phyloP scores from a whole-genome alignment of 805 yeast genomes.

The Teunomyces gatunensis region DNA sequence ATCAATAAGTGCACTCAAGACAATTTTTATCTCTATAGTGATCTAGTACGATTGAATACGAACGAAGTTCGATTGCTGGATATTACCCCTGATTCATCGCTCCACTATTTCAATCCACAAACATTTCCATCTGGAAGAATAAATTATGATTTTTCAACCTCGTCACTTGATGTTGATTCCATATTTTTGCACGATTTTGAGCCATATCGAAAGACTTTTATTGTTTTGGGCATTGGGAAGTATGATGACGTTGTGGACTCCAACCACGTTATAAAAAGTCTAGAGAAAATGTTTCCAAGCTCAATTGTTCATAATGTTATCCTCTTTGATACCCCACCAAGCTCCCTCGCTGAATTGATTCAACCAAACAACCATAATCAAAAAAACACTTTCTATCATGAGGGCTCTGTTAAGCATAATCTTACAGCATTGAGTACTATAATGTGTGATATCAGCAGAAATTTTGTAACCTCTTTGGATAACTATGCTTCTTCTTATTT shows the following conservation, averaged over 20 bases:
- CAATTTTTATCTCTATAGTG: conserved; percentile 44
- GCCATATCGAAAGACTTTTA: conserved; percentile 77
- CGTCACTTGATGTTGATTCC: conserved; percentile 52
- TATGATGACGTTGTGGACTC: conserved; percentile 16
- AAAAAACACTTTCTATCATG: conserved; percentile 22
- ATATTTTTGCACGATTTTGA: conserved; percentile 82
- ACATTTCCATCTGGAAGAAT: conserved; percentile 78
- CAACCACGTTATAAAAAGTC: conserved; percentile 20
- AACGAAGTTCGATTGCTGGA: conserved; percentile 73
- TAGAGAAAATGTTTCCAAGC: conserved; percentile 48
- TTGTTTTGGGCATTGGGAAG: conserved; percentile 48
- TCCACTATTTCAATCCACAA: conserved; percentile 71
- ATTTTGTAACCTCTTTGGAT: conserved; percentile 62
- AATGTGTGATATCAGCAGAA: conserved; percentile 68
- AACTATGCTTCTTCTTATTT: conserved; percentile 69
- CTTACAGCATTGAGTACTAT: conserved; percentile 52
- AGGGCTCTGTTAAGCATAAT: conserved; percentile 22
- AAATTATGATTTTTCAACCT: conserved; percentile 51
- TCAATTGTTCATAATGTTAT: conserved; percentile 55
- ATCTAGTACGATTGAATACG: conserved; percentile 41
- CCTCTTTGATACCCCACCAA: conserved; percentile 49
- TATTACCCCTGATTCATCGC: conserved; percentile 56
- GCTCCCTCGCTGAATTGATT: conserved; percentile 2
- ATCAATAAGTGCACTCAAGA: conserved; percentile 45
- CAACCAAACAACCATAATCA: conserved; percentile 14